Evolutionary conservation across 768 basidiomycete species (phyloP).

Genomic region (Leccinum fibrillosum): DNA sequence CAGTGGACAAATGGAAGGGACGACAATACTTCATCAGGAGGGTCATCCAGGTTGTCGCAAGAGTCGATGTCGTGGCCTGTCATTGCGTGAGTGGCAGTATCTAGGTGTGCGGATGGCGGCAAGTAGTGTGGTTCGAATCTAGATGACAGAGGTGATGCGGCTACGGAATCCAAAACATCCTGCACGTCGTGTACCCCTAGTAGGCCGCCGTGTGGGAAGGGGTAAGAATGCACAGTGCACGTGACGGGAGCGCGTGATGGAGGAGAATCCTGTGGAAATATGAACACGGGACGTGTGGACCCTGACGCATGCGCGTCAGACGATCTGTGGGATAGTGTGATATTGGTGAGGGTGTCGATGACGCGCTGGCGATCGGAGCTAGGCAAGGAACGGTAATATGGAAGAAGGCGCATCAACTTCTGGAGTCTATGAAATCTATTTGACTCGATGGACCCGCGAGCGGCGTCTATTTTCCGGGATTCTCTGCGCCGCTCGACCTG

Average conservation of each 20-base stretch:
- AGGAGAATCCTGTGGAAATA: conserved; percentile 2
- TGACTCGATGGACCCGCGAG: conserved; percentile 56
- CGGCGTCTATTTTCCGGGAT: conserved; percentile 43
- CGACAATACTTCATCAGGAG: conserved; percentile 11
- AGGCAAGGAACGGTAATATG: conserved; percentile 36
- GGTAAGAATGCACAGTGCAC: conserved; percentile 2
- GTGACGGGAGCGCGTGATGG: conserved; percentile 4
- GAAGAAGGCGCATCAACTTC: conserved; percentile 38
- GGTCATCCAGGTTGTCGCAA: conserved; percentile 12
- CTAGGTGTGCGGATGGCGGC: conserved; percentile 8
- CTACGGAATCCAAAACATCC: conserved; percentile 8
- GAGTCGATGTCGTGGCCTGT: conserved; percentile 4
- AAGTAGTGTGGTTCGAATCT: conserved; percentile 17
- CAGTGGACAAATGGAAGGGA: conserved; percentile 24
- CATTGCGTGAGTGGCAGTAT: conserved; percentile 1
- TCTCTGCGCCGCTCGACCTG: conserved; percentile 58
- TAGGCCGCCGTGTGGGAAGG: conserved; percentile 10
- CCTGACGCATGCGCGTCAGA: conserved; percentile 18
- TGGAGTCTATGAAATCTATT: conserved; percentile 55
- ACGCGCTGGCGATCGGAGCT: conserved; percentile 27
- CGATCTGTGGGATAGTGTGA: conserved; percentile 8
- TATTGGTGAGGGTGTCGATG: conserved; percentile 21
- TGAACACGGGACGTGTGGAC: conserved; percentile 9
- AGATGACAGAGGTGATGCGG: conserved; percentile 2
- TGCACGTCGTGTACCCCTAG: conserved; percentile 11